Evolutionary conservation across 1,139 yeast genomes (phyloP).

Genomic region (Candida frijolesensis): DNA sequence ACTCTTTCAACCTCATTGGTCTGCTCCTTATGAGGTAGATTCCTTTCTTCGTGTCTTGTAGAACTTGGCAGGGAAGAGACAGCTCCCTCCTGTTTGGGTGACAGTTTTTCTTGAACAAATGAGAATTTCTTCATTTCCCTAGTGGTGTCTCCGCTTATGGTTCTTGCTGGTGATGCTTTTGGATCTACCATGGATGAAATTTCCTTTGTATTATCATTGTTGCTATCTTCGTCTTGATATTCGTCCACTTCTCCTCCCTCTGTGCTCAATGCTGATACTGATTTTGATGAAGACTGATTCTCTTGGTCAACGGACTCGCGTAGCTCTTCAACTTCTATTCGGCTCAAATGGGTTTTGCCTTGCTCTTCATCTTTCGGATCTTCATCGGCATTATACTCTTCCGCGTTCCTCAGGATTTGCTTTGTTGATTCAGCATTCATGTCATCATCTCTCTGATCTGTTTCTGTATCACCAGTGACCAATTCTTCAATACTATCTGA

Average conservation of each 20-base stretch:
- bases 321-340: background rate
- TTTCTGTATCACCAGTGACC: background rate
- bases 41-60: background rate
- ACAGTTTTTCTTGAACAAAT: background rate
- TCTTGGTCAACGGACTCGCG: background rate
- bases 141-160: background rate
- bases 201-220: background rate
- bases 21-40: background rate
- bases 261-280: no score
- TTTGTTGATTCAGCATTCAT: background rate
- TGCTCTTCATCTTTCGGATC: background rate
- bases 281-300: no score
- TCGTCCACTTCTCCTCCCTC: background rate
- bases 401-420: no score
- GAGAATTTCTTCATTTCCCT: background rate
- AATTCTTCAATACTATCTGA: background rate
- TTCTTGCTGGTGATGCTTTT: constrained; percentile 4
- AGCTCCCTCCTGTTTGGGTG: background rate
- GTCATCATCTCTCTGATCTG: background rate
- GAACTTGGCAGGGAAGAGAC: no score
- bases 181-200: background rate
- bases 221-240: background rate
- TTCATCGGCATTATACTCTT: background rate
- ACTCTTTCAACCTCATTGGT: background rate
- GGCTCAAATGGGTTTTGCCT: background rate